Percentiles rank a stretch among this genome's conserved stretches.
Evolutionary conservation across 2,329 filamentous ascomycete species (phyloP).

Genomic region (Magnaporthiopsis rhizophila): DNA sequence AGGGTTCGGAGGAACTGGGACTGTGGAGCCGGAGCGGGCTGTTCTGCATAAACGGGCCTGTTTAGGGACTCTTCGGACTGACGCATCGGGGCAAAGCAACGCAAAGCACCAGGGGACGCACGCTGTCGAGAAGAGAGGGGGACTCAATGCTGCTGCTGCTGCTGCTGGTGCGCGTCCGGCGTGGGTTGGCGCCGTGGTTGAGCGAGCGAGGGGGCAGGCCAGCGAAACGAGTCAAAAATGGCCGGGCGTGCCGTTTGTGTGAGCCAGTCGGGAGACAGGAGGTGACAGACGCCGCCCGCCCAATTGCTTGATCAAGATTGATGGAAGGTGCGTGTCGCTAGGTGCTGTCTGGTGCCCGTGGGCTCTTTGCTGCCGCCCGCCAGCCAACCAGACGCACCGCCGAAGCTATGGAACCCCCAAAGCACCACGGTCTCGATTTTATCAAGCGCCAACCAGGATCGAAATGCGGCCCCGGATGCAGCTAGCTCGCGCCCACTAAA

Average conservation of each 20-base stretch:
- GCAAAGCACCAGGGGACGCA: not conserved
- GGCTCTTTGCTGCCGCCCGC: not conserved
- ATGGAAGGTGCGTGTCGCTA: not conserved
- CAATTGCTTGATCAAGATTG: not conserved
- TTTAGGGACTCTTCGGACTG: slow-evolving; percentile 5
- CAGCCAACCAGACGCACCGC: not conserved
- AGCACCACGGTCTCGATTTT: not conserved
- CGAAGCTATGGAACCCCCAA: not conserved
- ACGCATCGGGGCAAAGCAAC: slow-evolving; percentile 2
- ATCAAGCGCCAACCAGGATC: not conserved
- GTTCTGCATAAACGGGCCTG: slow-evolving; percentile 8
- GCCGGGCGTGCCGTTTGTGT: not conserved
- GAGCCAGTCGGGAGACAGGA: not conserved
- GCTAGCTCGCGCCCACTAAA: not conserved
- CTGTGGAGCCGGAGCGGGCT: slow-evolving; percentile 3
- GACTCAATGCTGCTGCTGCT: not conserved
- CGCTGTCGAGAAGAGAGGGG: not conserved
- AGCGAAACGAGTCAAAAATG: not conserved
- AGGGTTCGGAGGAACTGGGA: not conserved
- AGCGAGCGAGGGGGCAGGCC: not conserved
- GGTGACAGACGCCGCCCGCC: not conserved
- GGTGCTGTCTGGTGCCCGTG: not conserved
- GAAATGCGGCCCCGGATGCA: not conserved
- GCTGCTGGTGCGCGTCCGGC: not conserved
- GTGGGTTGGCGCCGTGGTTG: not conserved